Base-by-base conservation (phyloP, 805 yeast genomes). In the Teunomyces pallodes region DNA sequence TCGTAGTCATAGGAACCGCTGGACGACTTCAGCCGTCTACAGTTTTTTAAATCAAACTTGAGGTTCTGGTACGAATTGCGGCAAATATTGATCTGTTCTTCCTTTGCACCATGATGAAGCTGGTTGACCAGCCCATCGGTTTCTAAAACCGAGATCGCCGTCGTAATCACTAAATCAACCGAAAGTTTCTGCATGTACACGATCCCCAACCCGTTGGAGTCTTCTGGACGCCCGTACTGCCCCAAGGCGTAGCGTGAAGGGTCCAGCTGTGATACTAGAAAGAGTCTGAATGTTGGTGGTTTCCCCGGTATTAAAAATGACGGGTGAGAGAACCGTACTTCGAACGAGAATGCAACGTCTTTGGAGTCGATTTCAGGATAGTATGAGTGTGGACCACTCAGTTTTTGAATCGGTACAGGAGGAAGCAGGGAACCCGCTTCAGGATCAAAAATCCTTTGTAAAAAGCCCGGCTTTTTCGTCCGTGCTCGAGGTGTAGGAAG, bases 271-370 rank as follows among this genome's bases (percentile, higher is more conserved):
- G 72, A 59, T 1, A 69, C 61, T 26, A 73, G 45, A 41, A 43
- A 70, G 4, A 73, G 52, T 48, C 57, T 64, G 54, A 72, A 64
- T 33, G 74, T 49, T 49, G 76, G 68, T 3, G 65, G 60, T 41
- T 65, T 64, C 5, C 70, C 62, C 0, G 84, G 84, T 3, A 75
- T 65, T 46, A 81, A 60, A 35, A 66, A 68, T 1, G 79, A 73
- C 0, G 82, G 81, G 46, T 74, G 64, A 27, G 75, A 66, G 54
- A 77, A 72, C 42, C 86, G 61, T 13, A 73, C 67, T 56, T 81
- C 86, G 46, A 81, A 67, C 2, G 69, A 58, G 44, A 76, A 64
- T 3, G 70, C 68, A 13, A 77, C 69, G 39, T 73, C 70, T 12
- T 59, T 54, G 4, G 72, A 62, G 16, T 60, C 56, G 12, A 72